Evolutionary conservation across 345 rosid species (phyloP).

Genomic region (Kandelia obovata): DNA sequence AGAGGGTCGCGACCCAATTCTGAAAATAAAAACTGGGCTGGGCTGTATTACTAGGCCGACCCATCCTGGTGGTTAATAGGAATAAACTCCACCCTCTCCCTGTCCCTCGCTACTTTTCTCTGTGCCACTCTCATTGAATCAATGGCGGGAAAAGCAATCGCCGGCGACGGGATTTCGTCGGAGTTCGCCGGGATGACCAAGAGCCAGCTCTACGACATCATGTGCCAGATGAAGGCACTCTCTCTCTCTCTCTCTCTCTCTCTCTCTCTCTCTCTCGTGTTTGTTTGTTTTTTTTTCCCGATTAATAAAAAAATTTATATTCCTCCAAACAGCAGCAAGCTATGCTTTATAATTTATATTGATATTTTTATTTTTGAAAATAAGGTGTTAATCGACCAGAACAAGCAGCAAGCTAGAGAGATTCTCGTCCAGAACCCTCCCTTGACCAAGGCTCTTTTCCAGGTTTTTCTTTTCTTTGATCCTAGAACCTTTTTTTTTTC

Average conservation of each 20-base stretch:
- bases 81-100: background rate
- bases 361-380: background rate
- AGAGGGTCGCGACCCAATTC: no score
- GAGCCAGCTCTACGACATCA: slow-evolving; percentile 87
- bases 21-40: no score
- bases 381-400: slow-evolving; percentile 87
- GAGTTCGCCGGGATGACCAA: slow-evolving; percentile 89
- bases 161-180: slow-evolving; percentile 65
- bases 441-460: slow-evolving; percentile 90
- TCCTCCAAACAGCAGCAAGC: background rate
- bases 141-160: slow-evolving; percentile 70
- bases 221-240: slow-evolving; percentile 84
- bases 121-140: background rate
- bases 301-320: background rate
- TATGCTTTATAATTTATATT: background rate
- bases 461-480: slow-evolving; percentile 40
- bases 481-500: background rate
- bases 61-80: no score
- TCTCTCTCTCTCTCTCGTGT: slow-evolving; percentile 2
- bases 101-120: background rate
- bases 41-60: no score
- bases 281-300: background rate
- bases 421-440: slow-evolving; percentile 78
- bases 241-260: background rate
- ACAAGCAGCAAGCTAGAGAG: slow-evolving; percentile 79